Conservation (phyloP, 768 basidiomycete genomes). For the Saitozyma sp. region DNA sequence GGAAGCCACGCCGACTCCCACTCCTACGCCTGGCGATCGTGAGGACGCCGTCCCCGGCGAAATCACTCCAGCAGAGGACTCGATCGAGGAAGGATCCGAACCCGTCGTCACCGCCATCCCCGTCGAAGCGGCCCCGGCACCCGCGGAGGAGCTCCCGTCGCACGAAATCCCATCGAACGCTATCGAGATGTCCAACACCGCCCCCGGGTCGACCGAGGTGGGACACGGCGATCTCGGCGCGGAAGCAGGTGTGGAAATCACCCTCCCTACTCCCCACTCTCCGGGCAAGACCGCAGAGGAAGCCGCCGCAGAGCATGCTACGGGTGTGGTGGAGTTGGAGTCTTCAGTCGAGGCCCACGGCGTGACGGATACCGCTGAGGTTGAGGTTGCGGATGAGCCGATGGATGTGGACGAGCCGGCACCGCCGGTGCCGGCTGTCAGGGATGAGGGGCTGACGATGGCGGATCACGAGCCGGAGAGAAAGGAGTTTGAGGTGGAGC, state of each 20-base stretch:
- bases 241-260: constrained; percentile 26
- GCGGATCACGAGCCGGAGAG: constrained; percentile 25
- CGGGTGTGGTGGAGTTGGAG: constrained; percentile 24
- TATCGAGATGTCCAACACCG: constrained; percentile 31
- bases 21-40: neutral
- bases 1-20: neutral
- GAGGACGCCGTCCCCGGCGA: neutral
- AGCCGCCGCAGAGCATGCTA: constrained; percentile 3
- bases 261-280: constrained; percentile 4
- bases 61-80: constrained; percentile 2
- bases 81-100: constrained; percentile 4
- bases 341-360: neutral
- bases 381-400: no score
- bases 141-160: neutral
- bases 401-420: no score
- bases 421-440: no score
- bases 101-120: constrained; percentile 1
- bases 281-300: constrained; percentile 1
- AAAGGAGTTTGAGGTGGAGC: constrained; percentile 21
- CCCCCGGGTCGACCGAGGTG: constrained; percentile 21
- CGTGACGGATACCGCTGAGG: neutral
- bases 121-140: neutral
- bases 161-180: constrained; percentile 34
- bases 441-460: constrained; percentile 27
- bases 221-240: constrained; percentile 25